These are phyloP conservation scores for Syncephalastrum sp. DNA, from an alignment of 371 early-diverging fungal genomes.

Conservation along the genomic window DNA sequence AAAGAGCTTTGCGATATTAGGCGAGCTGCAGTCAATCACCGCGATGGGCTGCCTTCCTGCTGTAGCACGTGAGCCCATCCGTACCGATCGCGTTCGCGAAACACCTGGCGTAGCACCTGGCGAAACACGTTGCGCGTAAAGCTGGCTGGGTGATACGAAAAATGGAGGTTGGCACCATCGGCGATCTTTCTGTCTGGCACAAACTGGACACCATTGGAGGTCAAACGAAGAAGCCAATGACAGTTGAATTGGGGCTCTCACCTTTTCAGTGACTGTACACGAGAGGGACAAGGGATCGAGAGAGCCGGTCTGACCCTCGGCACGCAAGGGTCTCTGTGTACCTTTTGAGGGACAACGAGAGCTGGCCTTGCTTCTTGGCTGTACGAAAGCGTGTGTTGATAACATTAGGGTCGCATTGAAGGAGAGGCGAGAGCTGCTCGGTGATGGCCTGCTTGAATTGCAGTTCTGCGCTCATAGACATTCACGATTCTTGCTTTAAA, in stretches of 20 bases:
- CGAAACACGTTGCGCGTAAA: constrained; percentile 53
- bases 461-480: constrained; percentile 15
- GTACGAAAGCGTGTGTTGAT: constrained; percentile 16
- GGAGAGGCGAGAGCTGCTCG: constrained; percentile 25
- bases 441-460: constrained; percentile 50
- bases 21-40: constrained; percentile 94
- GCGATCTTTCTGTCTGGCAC: constrained; percentile 36
- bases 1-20: constrained; percentile 99
- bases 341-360: constrained; percentile 22
- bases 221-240: no score
- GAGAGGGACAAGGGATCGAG: no score
- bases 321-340: no score
- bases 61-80: constrained; percentile 24
- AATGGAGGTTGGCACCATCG: constrained; percentile 75
- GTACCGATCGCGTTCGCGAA: constrained; percentile 27
- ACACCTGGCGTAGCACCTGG: no score
- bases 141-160: constrained; percentile 52
- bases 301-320: no score
- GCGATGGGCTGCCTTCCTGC: constrained; percentile 38
- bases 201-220: constrained; percentile 14
- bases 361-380: constrained; percentile 30
- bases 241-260: no score
- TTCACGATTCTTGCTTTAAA: no score
- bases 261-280: no score
- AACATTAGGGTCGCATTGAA: constrained; percentile 11